phyloP scores from a whole-genome alignment of 2,329 filamentous ascomycete species.

The Chaetomium olivaceum region DNA sequence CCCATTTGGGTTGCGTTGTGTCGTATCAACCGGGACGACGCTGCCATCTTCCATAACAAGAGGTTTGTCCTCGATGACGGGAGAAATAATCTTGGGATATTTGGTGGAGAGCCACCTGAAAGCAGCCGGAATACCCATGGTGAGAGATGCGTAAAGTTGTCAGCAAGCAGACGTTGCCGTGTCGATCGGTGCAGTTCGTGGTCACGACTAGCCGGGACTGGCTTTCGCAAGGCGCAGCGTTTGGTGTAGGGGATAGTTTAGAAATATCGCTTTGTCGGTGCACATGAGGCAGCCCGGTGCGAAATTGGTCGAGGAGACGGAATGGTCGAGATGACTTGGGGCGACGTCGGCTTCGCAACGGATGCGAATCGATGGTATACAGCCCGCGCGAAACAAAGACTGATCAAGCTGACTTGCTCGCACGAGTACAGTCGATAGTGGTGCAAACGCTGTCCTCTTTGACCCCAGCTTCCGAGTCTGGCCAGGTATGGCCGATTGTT shows the following conservation, averaged over 20 bases:
- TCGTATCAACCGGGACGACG: slow-evolving; percentile 80
- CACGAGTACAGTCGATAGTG: not conserved
- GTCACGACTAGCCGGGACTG: slow-evolving; percentile 14
- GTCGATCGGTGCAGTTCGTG: not conserved
- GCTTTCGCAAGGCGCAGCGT: slow-evolving; percentile 8
- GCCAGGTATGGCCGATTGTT: not conserved
- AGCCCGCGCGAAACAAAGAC: slow-evolving; percentile 4
- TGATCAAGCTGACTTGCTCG: not conserved
- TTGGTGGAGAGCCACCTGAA: slow-evolving; percentile 97
- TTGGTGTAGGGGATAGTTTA: not conserved
- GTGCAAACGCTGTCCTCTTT: not conserved
- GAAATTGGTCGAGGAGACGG: not conserved
- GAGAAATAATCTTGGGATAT: slow-evolving; percentile 95
- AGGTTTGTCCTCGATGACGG: slow-evolving; percentile 83
- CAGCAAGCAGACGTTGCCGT: not conserved
- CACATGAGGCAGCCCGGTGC: slow-evolving; percentile 14
- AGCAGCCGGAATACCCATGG: slow-evolving; percentile 90
- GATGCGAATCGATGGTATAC: not conserved
- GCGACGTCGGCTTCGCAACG: not conserved
- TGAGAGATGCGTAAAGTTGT: not conserved
- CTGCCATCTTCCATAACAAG: slow-evolving; percentile 78
- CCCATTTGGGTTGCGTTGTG: slow-evolving; percentile 87
- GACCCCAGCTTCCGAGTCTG: not conserved
- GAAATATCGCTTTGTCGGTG: slow-evolving; percentile 4
- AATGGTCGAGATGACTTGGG: not conserved